Percentiles rank a stretch among this genome's conserved stretches.
These are phyloP conservation scores for Leavenworthia alabamica DNA, from an alignment of 345 rosid genomes.

Conservation along the genomic window DNA sequence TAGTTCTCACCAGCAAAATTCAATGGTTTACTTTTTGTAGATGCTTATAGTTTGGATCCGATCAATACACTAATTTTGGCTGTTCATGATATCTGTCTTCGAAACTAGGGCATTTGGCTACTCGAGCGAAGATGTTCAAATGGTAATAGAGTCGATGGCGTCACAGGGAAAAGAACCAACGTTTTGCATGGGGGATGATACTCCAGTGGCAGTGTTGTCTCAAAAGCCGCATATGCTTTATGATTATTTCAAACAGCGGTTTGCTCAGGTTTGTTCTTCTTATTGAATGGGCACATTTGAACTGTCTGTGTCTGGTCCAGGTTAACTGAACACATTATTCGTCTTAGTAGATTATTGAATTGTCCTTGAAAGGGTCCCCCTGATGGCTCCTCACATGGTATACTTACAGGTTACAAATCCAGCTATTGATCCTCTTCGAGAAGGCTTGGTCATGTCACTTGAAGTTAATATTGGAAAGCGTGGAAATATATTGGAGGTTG, in stretches of 20 bases:
- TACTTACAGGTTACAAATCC: constrained; percentile 85
- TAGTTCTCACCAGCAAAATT: constrained; percentile 1
- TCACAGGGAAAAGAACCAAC: constrained; percentile 97
- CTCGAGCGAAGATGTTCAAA: constrained; percentile 99
- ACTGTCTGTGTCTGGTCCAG: not conserved
- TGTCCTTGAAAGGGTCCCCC: constrained; percentile 5
- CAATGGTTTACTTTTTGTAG: not conserved
- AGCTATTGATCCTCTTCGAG: constrained; percentile 96
- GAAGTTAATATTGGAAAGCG: constrained; percentile 95
- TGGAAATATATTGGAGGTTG: constrained; percentile 83
- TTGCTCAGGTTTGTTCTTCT: constrained; percentile 79
- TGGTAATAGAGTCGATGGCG: constrained; percentile 98
- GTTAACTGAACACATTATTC: not conserved
- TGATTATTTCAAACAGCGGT: constrained; percentile 97
- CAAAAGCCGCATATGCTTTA: constrained; percentile 92
- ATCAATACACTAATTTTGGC: constrained; percentile 11
- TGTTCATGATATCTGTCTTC: constrained; percentile 12
- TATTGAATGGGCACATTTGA: not conserved
- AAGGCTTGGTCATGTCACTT: constrained; percentile 97
- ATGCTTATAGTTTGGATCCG: not conserved
- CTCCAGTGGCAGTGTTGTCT: constrained; percentile 84
- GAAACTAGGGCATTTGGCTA: constrained; percentile 90
- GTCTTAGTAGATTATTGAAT: not conserved
- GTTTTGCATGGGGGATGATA: constrained; percentile 98
- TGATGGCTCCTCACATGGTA: constrained; percentile 11